Percentiles rank a stretch among this genome's conserved stretches.
phyloP scores from a whole-genome alignment of 352 stramenopile genomes.

The Globisporangium echinulatum region DNA sequence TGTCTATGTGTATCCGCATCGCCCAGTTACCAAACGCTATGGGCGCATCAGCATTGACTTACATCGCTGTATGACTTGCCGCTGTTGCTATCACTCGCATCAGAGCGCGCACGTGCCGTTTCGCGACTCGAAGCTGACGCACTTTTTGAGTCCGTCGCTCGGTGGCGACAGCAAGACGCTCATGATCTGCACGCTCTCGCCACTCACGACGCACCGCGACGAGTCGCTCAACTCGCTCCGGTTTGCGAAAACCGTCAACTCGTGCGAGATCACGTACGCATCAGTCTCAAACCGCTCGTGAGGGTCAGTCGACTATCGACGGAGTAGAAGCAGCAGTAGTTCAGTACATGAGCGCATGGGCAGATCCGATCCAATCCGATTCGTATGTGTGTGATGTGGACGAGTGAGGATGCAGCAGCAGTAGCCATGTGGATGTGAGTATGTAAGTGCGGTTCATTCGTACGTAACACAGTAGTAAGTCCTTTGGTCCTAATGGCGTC shows the following conservation, averaged over 20 bases:
- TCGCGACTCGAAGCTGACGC: conserved; percentile 86
- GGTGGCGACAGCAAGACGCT: conserved; percentile 85
- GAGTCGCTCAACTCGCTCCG: conserved; percentile 84
- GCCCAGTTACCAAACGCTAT: too few species aligned
- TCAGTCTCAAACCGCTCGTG: conserved; percentile 40
- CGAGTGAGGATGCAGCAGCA: background rate
- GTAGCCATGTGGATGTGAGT: too few species aligned
- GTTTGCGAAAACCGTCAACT: conserved; percentile 87
- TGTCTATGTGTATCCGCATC: background rate
- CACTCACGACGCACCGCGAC: conserved; percentile 60
- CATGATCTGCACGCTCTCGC: conserved; percentile 89
- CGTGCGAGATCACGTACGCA: conserved; percentile 75
- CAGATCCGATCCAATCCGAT: background rate
- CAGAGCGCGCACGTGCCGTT: conserved; percentile 79
- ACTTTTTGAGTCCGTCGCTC: conserved; percentile 79
- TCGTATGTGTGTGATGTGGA: background rate
- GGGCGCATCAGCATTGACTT: background rate
- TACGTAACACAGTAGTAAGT: too few species aligned
- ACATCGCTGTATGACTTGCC: background rate
- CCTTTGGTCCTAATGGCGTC: too few species aligned
- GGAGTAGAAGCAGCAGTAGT: too few species aligned
- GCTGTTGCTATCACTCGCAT: background rate
- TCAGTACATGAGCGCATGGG: too few species aligned
- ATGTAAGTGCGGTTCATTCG: background rate
- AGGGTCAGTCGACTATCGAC: background rate